phyloP scores from a whole-genome alignment of 1,284 basidiomycete genomes.

The Phaffia rhodozyma region DNA sequence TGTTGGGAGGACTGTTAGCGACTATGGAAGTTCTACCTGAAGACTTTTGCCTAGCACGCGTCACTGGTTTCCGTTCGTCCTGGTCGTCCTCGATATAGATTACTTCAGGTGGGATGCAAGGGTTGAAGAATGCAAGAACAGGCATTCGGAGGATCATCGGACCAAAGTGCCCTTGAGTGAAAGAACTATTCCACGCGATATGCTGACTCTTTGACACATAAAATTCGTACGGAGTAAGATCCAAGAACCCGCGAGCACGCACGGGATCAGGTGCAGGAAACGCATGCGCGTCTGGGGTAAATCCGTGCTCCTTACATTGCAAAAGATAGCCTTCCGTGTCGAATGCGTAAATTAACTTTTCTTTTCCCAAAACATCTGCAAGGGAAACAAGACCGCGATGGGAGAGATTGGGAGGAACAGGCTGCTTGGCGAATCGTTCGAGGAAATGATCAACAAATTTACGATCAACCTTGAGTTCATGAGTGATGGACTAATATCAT shows the following conservation, averaged over 20 bases:
- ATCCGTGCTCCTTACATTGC: not conserved
- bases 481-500: not conserved
- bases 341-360: not conserved
- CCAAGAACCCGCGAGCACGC: conserved; percentile 11
- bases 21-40: not conserved
- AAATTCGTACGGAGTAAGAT: conserved; percentile 4
- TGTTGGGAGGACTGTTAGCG: too few species aligned
- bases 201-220: not conserved
- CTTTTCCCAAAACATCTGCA: conserved; percentile 6
- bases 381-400: conserved; percentile 10
- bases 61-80: not conserved
- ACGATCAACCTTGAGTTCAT: not conserved
- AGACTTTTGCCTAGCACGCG: not conserved
- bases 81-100: not conserved
- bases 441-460: conserved; percentile 10
- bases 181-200: not conserved
- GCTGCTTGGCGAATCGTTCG: not conserved
- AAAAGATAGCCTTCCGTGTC: conserved; percentile 1
- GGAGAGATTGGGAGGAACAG: conserved; percentile 6
- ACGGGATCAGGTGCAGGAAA: not conserved
- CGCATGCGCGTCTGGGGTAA: not conserved
- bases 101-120: too few species aligned
- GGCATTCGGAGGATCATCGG: not conserved
- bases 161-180: not conserved
- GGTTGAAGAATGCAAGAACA: not conserved